Percentiles rank a stretch among this genome's conserved stretches.
Evolutionary conservation across 768 basidiomycete species (phyloP).

Genomic region (Podaxis sp.): DNA sequence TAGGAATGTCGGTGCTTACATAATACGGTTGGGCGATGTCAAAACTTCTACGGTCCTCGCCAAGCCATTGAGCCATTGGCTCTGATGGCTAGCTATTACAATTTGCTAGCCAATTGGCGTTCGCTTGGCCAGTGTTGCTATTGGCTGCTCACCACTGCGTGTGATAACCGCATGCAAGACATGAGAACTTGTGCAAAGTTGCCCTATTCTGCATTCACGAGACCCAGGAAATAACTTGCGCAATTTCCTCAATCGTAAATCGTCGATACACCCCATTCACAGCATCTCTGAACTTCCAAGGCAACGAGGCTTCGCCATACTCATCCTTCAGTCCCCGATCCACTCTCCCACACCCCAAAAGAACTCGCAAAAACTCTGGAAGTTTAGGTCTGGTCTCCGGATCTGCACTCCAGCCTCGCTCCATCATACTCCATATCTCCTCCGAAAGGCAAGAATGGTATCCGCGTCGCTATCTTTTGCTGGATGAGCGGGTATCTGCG

Average conservation of each 20-base stretch:
- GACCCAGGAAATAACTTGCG: background rate
- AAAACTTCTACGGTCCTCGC: no score
- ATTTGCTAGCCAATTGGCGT: no score
- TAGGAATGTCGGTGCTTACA: no score
- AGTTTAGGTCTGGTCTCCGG: background rate
- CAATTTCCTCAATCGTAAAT: slow-evolving; percentile 1
- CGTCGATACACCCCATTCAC: slow-evolving; percentile 4
- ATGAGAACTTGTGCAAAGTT: background rate
- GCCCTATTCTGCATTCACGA: background rate
- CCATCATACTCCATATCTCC: slow-evolving; percentile 6
- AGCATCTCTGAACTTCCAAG: slow-evolving; percentile 4
- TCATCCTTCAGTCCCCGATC: slow-evolving; percentile 1
- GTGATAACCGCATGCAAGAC: background rate
- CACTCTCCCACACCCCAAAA: background rate
- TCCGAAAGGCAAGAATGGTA: background rate
- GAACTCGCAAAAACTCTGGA: background rate
- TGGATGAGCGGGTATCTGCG: background rate
- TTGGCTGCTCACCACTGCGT: no score
- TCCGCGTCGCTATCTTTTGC: background rate
- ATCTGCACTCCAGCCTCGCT: slow-evolving; percentile 1
- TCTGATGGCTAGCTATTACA: no score
- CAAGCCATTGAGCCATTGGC: no score
- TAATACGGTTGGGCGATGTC: no score
- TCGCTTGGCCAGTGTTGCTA: no score
- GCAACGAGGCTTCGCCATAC: background rate